Evolutionary conservation across 163 green algal genomes (phyloP).

Genomic region (Picocystis sp.): DNA sequence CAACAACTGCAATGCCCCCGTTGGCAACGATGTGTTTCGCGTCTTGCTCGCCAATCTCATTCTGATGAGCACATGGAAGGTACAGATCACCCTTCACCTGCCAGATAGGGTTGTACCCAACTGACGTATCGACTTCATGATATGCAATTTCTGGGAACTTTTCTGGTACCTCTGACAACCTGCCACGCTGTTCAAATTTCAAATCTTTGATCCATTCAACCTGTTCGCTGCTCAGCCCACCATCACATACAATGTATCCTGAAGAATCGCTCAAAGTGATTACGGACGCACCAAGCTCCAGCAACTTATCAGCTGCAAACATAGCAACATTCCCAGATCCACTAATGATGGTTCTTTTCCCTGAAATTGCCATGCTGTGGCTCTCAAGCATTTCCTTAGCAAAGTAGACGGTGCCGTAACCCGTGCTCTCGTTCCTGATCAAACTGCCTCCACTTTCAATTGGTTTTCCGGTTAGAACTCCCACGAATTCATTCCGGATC

Average conservation of each 20-base stretch:
- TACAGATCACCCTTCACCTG: constrained; percentile 35
- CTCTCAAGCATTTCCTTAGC: constrained; percentile 32
- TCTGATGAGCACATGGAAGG: constrained; percentile 58
- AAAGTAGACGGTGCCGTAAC: constrained; percentile 66
- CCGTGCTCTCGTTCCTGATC: constrained; percentile 67
- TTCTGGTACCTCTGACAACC: constrained; percentile 2
- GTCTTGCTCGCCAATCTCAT: constrained; percentile 50
- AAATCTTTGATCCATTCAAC: constrained; percentile 37
- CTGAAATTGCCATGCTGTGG: constrained; percentile 22
- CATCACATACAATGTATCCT: constrained; percentile 37
- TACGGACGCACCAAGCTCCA: constrained; percentile 44
- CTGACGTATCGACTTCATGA: constrained; percentile 24
- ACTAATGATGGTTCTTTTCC: constrained; percentile 31
- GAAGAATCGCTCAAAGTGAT: constrained; percentile 51
- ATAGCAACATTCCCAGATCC: constrained; percentile 67
- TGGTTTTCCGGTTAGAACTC: constrained; percentile 62
- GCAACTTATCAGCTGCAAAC: constrained; percentile 50
- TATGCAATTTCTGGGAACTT: constrained; percentile 2
- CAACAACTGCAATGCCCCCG: constrained; percentile 43
- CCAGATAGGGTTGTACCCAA: constrained; percentile 15
- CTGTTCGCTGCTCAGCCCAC: constrained; percentile 45
- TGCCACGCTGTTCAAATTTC: constrained; percentile 28
- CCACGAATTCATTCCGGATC: constrained; percentile 35
- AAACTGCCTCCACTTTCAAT: constrained; percentile 49
- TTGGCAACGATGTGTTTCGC: constrained; percentile 33